phyloP scores from a whole-genome alignment of 2,329 filamentous ascomycete species.

The Paecilomyces dactylethromorphus region DNA sequence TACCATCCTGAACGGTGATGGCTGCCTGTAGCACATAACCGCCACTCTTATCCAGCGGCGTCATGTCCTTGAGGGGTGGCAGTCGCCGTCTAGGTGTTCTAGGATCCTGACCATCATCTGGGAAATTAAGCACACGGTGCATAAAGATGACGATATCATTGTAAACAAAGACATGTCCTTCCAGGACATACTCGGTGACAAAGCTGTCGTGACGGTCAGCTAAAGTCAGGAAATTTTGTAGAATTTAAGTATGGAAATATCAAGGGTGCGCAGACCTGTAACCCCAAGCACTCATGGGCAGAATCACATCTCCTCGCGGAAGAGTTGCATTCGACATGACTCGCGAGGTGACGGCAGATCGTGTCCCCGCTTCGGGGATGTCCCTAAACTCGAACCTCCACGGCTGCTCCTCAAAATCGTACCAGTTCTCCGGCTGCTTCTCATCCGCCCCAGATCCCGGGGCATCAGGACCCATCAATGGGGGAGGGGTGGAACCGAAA shows the following conservation, averaged over 20 bases:
- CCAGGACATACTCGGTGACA: slow-evolving; percentile 50
- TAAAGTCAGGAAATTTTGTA: neutral
- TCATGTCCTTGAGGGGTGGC: slow-evolving; percentile 40
- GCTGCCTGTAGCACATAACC: slow-evolving; percentile 53
- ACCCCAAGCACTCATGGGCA: slow-evolving; percentile 46
- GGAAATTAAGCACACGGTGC: slow-evolving; percentile 48
- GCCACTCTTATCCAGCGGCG: slow-evolving; percentile 50
- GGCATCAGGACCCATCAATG: slow-evolving; percentile 25
- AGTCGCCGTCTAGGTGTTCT: slow-evolving; percentile 29
- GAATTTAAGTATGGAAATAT: neutral
- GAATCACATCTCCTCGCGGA: slow-evolving; percentile 43
- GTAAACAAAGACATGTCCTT: slow-evolving; percentile 53
- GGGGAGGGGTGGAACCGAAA: slow-evolving; percentile 19
- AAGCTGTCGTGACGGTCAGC: slow-evolving; percentile 34
- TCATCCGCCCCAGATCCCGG: slow-evolving; percentile 21
- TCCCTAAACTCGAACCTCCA: slow-evolving; percentile 45
- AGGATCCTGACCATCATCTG: slow-evolving; percentile 24
- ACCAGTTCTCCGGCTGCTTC: slow-evolving; percentile 9
- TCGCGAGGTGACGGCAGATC: slow-evolving; percentile 48
- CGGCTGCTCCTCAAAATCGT: slow-evolving; percentile 29
- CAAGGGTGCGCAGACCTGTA: slow-evolving; percentile 41
- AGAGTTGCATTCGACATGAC: slow-evolving; percentile 44
- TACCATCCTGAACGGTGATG: slow-evolving; percentile 50
- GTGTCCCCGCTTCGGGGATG: slow-evolving; percentile 45
- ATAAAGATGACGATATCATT: slow-evolving; percentile 53